Evolutionary conservation across 495 filamentous ascomycete species (phyloP), one percentile per base, ranked within the genome.

Genomic region (Podospora fimiseda): DNA sequence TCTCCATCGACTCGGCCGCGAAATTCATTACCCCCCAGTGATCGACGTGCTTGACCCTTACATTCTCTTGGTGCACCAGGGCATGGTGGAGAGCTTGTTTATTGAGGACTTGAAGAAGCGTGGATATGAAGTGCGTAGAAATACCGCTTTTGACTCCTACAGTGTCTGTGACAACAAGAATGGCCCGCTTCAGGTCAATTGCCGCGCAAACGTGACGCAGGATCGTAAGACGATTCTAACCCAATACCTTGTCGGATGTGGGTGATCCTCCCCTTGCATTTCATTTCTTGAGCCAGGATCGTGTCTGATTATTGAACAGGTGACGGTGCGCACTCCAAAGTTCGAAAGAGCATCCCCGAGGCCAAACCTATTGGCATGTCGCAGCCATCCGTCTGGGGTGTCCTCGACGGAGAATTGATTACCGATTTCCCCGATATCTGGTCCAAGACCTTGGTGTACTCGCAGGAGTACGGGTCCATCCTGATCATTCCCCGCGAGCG

Each of bases 31-130:
- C 64, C 72, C 57, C 0, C 74, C 76, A 21, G 69, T 83, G 5
- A 82, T 88, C 24, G 86, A 87, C 56, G 78, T 86, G 9, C 69
- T 82, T 18, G 83, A 89, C 50, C 82, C 83, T 6, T 89, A 84
- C 53, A 84, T 88, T 37, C 70, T 88, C 3, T 76, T 88, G 0
- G 83, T 84, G 9, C 86, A 89, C 58, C 86, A 89, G 65, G 86
- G 85, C 9, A 85, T 88, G 77, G 71, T 88, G 0, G 86, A 89
- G 66, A 74, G 79, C 40, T 53, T 85, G 9, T 80, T 89, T 60
- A 73, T 86, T 40, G 70, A 83, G 13, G 85, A 89, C 55, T 68
- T 88, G 52, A 66, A 69, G 43, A 70, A 74, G 51, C 72, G 81
- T 43, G 81, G 80, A n/a, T 61, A 80, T 15, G 68, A 72, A 20